phyloP scores from a whole-genome alignment of 129 eudicot species.

The Silybum marianum region DNA sequence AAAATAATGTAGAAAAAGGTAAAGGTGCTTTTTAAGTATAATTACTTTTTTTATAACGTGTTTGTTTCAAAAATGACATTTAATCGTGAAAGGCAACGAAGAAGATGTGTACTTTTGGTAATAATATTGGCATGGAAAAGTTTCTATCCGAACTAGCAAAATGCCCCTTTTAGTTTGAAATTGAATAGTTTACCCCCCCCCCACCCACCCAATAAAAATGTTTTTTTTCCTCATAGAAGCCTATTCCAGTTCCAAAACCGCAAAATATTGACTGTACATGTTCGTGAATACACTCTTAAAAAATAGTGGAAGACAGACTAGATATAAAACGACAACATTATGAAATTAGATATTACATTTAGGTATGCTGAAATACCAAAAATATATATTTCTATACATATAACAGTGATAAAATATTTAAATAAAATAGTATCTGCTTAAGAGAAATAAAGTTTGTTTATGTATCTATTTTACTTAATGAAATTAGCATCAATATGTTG shows the following conservation, averaged over 20 bases:
- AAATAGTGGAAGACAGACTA: background rate
- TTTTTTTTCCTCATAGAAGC: background rate
- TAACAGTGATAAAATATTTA: background rate
- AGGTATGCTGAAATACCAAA: background rate
- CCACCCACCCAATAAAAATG: too few relatives aligned
- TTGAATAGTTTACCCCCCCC: background rate
- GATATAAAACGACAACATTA: background rate
- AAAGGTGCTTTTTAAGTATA: background rate
- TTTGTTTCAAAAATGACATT: background rate
- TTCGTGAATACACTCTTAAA: background rate
- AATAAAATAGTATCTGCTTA: background rate
- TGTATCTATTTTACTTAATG: background rate
- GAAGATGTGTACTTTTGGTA: background rate
- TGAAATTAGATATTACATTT: background rate
- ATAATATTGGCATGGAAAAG: background rate
- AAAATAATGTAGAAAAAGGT: slow-evolving; percentile 11
- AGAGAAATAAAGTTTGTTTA: background rate
- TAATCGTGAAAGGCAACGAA: background rate
- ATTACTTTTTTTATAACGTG: background rate
- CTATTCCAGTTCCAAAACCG: background rate
- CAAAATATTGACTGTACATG: background rate
- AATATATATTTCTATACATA: background rate
- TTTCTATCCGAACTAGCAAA: background rate
- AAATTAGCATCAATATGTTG: background rate
- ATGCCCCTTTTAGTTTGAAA: background rate